A percentile compares a stretch with the other conserved stretches of the same genome.
Conservation (phyloP, 2,329 filamentous ascomycete species). For the Mycogone perniciosa region DNA sequence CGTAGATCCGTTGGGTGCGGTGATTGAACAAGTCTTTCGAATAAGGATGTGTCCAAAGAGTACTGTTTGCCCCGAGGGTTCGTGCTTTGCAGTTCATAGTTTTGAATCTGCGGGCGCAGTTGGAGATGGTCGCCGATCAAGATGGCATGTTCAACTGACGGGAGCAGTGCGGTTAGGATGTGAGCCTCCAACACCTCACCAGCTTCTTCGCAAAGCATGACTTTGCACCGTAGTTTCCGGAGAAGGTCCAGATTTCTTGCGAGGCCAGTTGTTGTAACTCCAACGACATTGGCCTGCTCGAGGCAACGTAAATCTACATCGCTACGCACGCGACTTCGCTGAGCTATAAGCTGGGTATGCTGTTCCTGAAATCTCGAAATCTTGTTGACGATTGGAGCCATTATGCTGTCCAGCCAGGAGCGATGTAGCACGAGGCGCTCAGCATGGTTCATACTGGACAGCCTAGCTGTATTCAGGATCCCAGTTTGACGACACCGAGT, state of each 20-base stretch:
- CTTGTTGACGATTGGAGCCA: conserved; percentile 11
- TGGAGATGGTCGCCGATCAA: conserved; percentile 59
- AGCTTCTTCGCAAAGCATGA: conserved; percentile 62
- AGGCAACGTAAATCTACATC: conserved; percentile 27
- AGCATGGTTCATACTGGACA: conserved; percentile 3
- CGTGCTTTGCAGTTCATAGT: conserved; percentile 47
- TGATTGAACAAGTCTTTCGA: conserved; percentile 50
- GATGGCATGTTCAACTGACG: conserved; percentile 54
- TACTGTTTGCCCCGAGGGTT: conserved; percentile 42
- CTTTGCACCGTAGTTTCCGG: conserved; percentile 43
- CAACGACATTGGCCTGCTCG: conserved; percentile 39
- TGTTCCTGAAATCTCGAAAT: not conserved
- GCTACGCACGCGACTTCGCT: conserved; percentile 10
- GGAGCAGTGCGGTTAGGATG: conserved; percentile 51
- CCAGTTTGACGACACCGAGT: not conserved
- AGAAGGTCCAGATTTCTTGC: conserved; percentile 46
- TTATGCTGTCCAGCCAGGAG: conserved; percentile 11
- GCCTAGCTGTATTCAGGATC: not conserved
- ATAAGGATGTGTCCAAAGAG: conserved; percentile 53
- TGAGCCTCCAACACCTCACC: conserved; percentile 63
- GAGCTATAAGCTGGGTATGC: conserved; percentile 3
- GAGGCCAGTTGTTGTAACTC: conserved; percentile 52
- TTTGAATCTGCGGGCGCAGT: conserved; percentile 52
- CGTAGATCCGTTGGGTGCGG: conserved; percentile 16
- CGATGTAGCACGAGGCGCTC: conserved; percentile 8